A percentile compares a stretch with the other conserved stretches of the same genome.
These are phyloP conservation scores for Eucalyptus polybractea DNA, from an alignment of 345 rosid genomes.

Conservation along the genomic window DNA sequence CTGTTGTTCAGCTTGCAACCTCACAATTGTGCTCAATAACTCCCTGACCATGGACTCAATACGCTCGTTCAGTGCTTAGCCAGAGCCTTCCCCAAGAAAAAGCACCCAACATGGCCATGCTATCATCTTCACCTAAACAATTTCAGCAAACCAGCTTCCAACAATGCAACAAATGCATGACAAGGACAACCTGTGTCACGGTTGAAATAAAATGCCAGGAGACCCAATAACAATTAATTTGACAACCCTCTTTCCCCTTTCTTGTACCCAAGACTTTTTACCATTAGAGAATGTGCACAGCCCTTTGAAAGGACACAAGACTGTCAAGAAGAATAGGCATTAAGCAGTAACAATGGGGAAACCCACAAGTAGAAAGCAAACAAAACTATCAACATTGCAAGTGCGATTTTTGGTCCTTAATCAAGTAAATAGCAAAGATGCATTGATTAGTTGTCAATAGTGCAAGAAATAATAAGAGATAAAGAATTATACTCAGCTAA, in stretches of 20 bases:
- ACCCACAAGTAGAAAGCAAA: background rate
- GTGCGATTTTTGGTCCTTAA: background rate
- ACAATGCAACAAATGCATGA: background rate
- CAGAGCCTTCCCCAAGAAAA: slow-evolving; percentile 80
- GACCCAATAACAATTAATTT: background rate
- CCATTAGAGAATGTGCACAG: background rate
- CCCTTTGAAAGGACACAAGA: background rate
- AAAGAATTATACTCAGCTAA: background rate
- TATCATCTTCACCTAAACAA: slow-evolving; percentile 52
- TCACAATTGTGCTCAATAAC: slow-evolving; percentile 52
- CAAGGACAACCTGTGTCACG: background rate
- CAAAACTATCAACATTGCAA: background rate
- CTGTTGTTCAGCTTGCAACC: slow-evolving; percentile 84
- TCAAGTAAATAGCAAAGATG: background rate
- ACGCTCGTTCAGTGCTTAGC: slow-evolving; percentile 63
- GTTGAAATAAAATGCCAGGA: background rate
- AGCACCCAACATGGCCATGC: slow-evolving; percentile 64
- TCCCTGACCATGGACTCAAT: slow-evolving; percentile 69
- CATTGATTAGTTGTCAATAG: background rate
- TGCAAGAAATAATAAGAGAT: background rate
- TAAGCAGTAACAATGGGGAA: background rate
- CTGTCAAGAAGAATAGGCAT: background rate
- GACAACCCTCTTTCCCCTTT: background rate
- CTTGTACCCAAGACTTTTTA: background rate
- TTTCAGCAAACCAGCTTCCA: background rate